Conservation (phyloP, 2,329 filamentous ascomycete genomes). For the Ophiocordyceps camponoti-floridani region DNA sequence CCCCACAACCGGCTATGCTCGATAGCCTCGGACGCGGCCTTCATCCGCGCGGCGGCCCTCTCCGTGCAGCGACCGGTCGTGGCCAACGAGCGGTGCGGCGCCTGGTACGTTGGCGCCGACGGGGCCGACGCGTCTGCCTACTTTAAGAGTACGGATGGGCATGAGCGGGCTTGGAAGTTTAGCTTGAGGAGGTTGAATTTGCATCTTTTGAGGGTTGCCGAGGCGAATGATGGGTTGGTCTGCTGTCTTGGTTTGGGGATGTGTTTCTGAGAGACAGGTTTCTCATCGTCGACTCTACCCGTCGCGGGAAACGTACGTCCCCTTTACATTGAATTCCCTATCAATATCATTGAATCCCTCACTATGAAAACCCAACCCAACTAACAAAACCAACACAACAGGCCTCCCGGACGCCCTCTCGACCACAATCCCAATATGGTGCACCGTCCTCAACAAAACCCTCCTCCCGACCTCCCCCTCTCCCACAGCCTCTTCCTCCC, state of each 20-base stretch:
- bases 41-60: conserved; percentile 45
- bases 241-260: not conserved
- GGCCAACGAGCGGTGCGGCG: conserved; percentile 88
- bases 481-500: conserved; percentile 48
- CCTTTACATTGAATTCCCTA: not conserved
- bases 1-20: conserved; percentile 68
- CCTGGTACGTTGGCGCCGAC: conserved; percentile 68
- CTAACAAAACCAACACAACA: conserved; percentile 10
- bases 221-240: conserved; percentile 44
- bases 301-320: conserved; percentile 62
- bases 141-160: conserved; percentile 96
- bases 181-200: conserved; percentile 72
- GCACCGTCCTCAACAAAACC: conserved; percentile 62
- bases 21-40: conserved; percentile 58
- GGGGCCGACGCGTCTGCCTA: conserved; percentile 61
- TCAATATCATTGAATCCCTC: not conserved
- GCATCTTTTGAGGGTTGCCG: conserved; percentile 55
- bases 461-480: conserved; percentile 44
- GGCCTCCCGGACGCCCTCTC: conserved; percentile 87
- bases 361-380: not conserved
- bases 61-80: conserved; percentile 50
- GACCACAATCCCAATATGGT: conserved; percentile 92
- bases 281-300: conserved; percentile 83
- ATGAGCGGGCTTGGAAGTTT: conserved; percentile 80
- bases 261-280: conserved; percentile 22